Base-by-base conservation (phyloP, 2,329 filamentous ascomycete species). In the Fusarium sp. region DNA sequence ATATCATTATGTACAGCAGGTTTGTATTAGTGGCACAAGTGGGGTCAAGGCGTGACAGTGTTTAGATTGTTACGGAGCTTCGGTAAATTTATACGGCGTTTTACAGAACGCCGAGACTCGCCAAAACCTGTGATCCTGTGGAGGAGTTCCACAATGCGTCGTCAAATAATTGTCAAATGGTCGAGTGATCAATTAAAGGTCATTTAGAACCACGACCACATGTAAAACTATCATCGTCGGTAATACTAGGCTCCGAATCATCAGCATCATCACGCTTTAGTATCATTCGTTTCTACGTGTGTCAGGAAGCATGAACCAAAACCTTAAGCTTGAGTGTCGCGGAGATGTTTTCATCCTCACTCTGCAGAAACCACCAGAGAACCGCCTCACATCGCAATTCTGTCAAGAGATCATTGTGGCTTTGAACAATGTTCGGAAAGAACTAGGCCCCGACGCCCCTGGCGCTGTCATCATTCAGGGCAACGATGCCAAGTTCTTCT, bases 311-410 rank as follows among this genome's bases (percentile, higher is more conserved):
- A 53, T 53, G 50, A 45, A 53, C 3, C 22, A 53, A 30, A n/a
- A 53, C 14, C 50, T 53, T 10, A 15, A 13, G 2, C 8, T 53
- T 7, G 50, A 53, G 50, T 40, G 50, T 10, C 50, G 50, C 3
- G 30, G 40, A 7, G 40, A 53, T 5, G 22, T 46, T 6, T 53
- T 45, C 14, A 46, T 53, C n/a, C 50, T 53, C 10, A 53, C 50
- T 20, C 50, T 53, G 14, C 50, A 53, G 50, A 53, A 53, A 6
- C 50, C 50, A n/a, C 50, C 50, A 14, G 50, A 53, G 30, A 45
- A 46, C n/a, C 50, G 50, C 45, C 40, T 53, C 40, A 53, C 50
- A 20, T 53, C 50, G 13, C 50, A 46, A 20, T 53, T 53, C 14
- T 53, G 50, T n/a, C 50, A 37, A 35, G 30, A 37, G 9, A 46